Evolutionary conservation across 2,329 filamentous ascomycete species (phyloP), one percentile per base, ranked within the genome.

Genomic region (Leptographium flavum): DNA sequence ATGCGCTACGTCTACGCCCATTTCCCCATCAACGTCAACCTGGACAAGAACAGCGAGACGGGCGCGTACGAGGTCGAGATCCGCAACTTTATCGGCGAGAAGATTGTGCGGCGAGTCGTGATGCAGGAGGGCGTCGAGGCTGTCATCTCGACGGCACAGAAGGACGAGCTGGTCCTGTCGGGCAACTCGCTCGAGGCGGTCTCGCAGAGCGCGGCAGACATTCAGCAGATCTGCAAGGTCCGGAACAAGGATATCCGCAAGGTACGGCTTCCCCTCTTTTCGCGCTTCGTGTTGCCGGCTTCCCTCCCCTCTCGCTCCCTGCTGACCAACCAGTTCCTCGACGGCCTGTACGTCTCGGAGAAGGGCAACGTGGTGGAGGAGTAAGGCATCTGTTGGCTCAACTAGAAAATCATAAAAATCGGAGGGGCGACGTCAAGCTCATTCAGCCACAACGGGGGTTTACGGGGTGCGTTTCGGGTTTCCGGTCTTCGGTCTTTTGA

Each of bases 181-280:
- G 92, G 92, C 62, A 98, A 95, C 85, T 93, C 84, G 53, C 77
- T 98, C 60, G 93, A 98, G 79, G 80, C 81, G 66, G 92, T 98
- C 56, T 98, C 92, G 63, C 92, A 98, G 76, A 87, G 82, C 65
- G 92, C 92, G 57, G 92, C 92, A 71, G 92, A 98, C 69, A 95
- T 98, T 69, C 92, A 98, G 79, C 92, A 98, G 74, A 88, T 92
- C 73, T 98, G 92, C 87, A 81, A 81, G 73, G 92, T 98, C 71
- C 82, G 87, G 70, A 98, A 98, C 86, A 98, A 98, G 87, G 92
- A 98, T 94, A 98, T 98, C 77, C 87, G 93, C 76, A 95, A 95
- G 84, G 83, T 87, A 48, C 46, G 49, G 23, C 17, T 11, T 31
- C 17, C 8, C 27, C 17, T 33, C 15, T 42, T 4, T 27, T 28